phyloP scores from a whole-genome alignment of 305 asterid genomes.

The Plantago coronopus region DNA sequence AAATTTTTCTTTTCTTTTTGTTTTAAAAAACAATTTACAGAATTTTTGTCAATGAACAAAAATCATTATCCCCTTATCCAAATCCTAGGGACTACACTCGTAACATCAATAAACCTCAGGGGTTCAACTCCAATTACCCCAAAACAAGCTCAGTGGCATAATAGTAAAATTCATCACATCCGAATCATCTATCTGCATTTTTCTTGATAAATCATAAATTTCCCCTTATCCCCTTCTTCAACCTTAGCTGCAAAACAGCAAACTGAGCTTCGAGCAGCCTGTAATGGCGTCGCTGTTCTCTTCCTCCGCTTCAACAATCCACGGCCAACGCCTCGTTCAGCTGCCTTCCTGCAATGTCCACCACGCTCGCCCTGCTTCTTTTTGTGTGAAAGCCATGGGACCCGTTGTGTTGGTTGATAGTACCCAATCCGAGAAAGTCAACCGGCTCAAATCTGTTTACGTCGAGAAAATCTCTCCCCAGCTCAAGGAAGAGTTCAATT shows the following conservation, averaged over 20 bases:
- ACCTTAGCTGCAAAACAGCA: conserved; percentile 16
- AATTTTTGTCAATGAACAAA: neutral
- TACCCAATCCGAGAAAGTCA: conserved; percentile 58
- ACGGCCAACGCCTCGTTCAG: conserved; percentile 41
- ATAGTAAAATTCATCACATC: conserved; percentile 13
- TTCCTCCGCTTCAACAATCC: conserved; percentile 58
- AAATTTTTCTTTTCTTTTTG: too few species aligned
- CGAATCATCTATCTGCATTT: conserved; percentile 33
- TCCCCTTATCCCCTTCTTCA: conserved; percentile 7
- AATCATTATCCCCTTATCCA: neutral
- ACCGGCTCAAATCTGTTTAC: conserved; percentile 66
- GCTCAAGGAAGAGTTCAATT: conserved; percentile 79
- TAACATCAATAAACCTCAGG: neutral
- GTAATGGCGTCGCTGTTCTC: conserved; percentile 59
- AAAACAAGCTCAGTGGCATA: conserved; percentile 5
- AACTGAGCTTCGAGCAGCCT: conserved; percentile 20
- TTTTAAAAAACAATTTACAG: too few species aligned
- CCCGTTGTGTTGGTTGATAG: conserved; percentile 67
- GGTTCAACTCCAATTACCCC: neutral
- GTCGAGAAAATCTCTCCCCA: conserved; percentile 64
- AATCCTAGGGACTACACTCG: neutral
- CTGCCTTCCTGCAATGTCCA: conserved; percentile 31
- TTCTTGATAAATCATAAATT: conserved; percentile 18
- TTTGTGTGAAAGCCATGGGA: conserved; percentile 54
- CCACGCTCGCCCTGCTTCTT: conserved; percentile 31